Evolutionary conservation across 2,329 filamentous ascomycete genomes (phyloP), one percentile per base, ranked within the genome.

Genomic region (Venturia nashicola): DNA sequence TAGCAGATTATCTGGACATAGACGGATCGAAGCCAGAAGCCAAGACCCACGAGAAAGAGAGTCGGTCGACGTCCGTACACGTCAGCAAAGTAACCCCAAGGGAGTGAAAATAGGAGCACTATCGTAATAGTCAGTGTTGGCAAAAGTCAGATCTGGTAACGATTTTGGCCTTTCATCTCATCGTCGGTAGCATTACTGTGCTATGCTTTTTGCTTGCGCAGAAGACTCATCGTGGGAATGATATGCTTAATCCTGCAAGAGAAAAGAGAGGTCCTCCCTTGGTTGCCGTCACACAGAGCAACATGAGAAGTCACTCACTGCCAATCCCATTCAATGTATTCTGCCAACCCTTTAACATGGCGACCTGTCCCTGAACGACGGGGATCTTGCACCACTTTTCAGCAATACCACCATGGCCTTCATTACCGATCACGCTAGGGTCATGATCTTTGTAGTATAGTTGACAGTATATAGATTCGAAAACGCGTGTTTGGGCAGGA

Each of bases 401-500:
- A 1, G 72, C 71, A 61, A 69, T 71, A 61, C 68, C 55, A 65
- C 72, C 71, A 8, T 70, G 69, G 11, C 72, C 68, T 32, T 62
- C 65, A 8, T 64, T 66, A 18, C 67, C 68, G 6, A 71, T 62
- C 62, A 57, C 66, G 40, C 67, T 67, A 0, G 76, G 70, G 32
- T 74, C 68, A 55, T 76, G 71, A 2, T 76, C 72, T 5, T 79
- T 77, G 67, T 79, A 80, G 66, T 79, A 75, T 18, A 75, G 68
- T 32, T 78, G 78, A 70, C 83, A 85, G 55, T 83, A 77, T 57
- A 83, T 77, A 61, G 77, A 75, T 69, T 86, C 83, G 67, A 81
- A 76, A 61, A 84, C 76, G 62, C 79, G 78, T 61, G 77, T 79
- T 55, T 72, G 69, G 0, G 82, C 79, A 3, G 80, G 75, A 40